Conservation (phyloP, 345 rosid genomes). For the Brassica juncea region DNA sequence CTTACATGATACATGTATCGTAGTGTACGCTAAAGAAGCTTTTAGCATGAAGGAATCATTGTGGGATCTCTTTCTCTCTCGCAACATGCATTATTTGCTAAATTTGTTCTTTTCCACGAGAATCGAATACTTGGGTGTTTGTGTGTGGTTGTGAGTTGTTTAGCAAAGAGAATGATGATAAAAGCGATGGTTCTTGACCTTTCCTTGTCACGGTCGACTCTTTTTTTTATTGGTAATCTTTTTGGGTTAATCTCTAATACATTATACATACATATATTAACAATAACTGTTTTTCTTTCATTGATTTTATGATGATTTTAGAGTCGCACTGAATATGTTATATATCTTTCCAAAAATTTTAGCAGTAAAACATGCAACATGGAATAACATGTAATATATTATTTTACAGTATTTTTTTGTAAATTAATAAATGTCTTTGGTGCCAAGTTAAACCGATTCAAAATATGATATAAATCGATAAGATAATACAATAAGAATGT, state of each 20-base stretch:
- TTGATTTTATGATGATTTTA: no score
- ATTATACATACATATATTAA: not conserved
- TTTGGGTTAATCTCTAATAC: conserved; percentile 4
- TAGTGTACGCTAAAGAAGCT: conserved; percentile 32
- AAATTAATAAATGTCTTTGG: no score
- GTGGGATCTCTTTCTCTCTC: conserved; percentile 28
- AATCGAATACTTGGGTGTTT: conserved; percentile 19
- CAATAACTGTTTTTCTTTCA: no score
- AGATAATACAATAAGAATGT: no score
- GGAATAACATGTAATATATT: no score
- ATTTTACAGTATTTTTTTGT: no score
- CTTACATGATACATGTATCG: conserved; percentile 23
- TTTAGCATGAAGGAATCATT: conserved; percentile 28
- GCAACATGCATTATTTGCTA: conserved; percentile 26
- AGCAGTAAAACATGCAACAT: no score
- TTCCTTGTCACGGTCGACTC: conserved; percentile 29
- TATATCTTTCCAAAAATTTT: no score
- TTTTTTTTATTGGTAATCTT: not conserved
- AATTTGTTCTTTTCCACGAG: conserved; percentile 24
- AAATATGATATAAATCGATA: no score
- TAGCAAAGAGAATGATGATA: conserved; percentile 38
- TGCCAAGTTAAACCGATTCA: no score
- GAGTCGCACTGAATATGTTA: no score
- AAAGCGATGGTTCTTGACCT: conserved; percentile 35
- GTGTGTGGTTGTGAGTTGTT: conserved; percentile 35